phyloP scores from a whole-genome alignment of 169 alveolate species.

The Plasmodium falciparum region DNA sequence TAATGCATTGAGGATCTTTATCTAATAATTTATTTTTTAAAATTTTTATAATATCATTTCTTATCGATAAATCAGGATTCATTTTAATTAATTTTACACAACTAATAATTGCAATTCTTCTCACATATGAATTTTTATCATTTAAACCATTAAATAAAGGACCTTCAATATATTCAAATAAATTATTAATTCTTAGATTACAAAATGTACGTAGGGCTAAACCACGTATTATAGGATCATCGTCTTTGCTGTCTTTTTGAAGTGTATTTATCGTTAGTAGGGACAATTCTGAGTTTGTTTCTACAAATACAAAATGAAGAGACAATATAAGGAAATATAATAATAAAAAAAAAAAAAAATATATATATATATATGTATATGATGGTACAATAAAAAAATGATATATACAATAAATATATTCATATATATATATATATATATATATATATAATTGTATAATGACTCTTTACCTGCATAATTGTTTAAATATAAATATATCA shows the following conservation, averaged over 20 bases:
- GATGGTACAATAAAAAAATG: too few species aligned
- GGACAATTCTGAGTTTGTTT: conserved; percentile 96
- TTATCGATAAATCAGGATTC: conserved; percentile 67
- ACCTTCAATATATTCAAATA: conserved; percentile 74
- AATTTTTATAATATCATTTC: conserved; percentile 70
- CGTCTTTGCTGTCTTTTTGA: conserved; percentile 95
- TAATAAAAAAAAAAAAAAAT: background rate
- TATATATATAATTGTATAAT: background rate
- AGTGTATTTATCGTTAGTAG: conserved; percentile 98
- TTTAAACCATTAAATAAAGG: conserved; percentile 86
- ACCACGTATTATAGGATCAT: conserved; percentile 98
- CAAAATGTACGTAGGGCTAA: conserved; percentile 97
- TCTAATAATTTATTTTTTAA: conserved; percentile 86
- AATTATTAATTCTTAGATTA: conserved; percentile 91
- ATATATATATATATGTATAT: background rate
- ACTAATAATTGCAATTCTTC: conserved; percentile 97
- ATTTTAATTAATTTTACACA: conserved; percentile 77
- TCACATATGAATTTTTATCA: conserved; percentile 96
- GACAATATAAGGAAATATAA: background rate
- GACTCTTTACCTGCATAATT: conserved; percentile 89
- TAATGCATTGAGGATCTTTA: conserved; percentile 91
- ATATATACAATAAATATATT: too few species aligned
- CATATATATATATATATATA: background rate
- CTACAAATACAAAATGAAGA: conserved; percentile 65
- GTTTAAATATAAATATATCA: conserved; percentile 97